phyloP scores from a whole-genome alignment of 148 eudicot species.

The Simmondsia chinensis region DNA sequence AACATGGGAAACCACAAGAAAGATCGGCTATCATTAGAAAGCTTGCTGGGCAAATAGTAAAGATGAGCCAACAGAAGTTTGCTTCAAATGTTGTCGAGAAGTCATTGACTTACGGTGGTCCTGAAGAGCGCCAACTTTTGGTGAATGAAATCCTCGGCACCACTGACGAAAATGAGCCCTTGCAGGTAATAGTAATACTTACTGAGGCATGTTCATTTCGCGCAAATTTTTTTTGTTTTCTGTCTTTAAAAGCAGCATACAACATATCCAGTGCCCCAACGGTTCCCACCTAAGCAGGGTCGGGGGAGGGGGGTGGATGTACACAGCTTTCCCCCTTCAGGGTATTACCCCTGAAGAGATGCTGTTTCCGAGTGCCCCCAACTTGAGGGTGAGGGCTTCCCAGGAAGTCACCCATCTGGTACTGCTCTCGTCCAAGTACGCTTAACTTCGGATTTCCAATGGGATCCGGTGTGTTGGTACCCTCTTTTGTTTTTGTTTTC shows the following conservation, averaged over 20 bases:
- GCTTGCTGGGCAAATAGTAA: conserved; percentile 59
- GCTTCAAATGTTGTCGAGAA: conserved; percentile 69
- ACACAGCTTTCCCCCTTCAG: no score
- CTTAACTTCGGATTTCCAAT: no score
- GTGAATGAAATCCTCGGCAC: conserved; percentile 61
- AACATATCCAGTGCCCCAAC: no score
- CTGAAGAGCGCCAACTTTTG: conserved; percentile 49
- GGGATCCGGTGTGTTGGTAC: no score
- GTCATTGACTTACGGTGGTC: conserved; percentile 48
- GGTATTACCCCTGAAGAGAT: no score
- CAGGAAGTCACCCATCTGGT: no score
- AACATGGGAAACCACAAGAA: conserved; percentile 52
- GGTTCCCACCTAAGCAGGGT: no score
- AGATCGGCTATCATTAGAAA: conserved; percentile 39
- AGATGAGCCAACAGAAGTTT: conserved; percentile 75
- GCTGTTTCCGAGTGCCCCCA: no score
- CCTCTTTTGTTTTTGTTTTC: background rate
- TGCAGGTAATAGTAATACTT: conserved; percentile 35
- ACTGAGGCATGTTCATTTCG: no score
- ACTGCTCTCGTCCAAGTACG: no score
- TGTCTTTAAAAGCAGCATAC: background rate
- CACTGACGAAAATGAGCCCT: conserved; percentile 50
- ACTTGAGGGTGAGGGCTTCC: no score
- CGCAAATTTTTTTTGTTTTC: background rate
- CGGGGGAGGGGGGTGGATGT: no score